Percentiles rank a stretch among this genome's conserved stretches.
Conservation (phyloP, 202 grass and related monocot genomes). For the Carex arenaria region DNA sequence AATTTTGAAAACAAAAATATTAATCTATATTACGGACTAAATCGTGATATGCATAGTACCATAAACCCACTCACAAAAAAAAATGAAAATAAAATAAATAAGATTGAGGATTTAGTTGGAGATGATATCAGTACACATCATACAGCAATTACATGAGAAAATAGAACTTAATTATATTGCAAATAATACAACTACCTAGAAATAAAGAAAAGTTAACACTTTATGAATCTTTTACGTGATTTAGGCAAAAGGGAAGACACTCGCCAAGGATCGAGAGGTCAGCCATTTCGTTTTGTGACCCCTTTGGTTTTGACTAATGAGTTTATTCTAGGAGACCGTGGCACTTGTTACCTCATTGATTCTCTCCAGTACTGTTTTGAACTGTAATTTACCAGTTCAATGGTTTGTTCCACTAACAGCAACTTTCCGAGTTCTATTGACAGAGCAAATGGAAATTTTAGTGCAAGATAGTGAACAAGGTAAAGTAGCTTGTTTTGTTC, state of each 20-base stretch:
- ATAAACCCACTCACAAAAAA: too few relatives aligned
- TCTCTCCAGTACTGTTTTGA: not conserved
- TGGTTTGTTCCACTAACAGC: not conserved
- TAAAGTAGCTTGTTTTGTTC: not conserved
- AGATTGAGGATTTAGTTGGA: not conserved
- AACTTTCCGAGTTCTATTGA: not conserved
- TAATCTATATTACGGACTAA: too few relatives aligned
- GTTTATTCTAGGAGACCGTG: conserved; percentile 16
- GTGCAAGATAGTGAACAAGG: too few relatives aligned
- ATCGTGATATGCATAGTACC: too few relatives aligned
- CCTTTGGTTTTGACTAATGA: conserved; percentile 24
- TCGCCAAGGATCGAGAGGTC: conserved; percentile 21
- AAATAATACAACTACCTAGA: conserved; percentile 3
- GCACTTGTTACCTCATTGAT: conserved; percentile 1
- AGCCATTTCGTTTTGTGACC: conserved; percentile 24
- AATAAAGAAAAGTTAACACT: conserved; percentile 1
- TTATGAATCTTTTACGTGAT: conserved; percentile 31
- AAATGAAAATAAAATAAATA: too few relatives aligned
- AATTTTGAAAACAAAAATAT: too few relatives aligned
- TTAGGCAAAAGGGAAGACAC: conserved; percentile 21
- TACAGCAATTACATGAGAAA: not conserved
- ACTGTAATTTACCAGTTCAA: not conserved
- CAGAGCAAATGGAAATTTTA: not conserved
- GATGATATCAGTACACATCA: not conserved
- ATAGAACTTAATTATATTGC: not conserved